These are phyloP conservation scores for Meripilus lineatus DNA, from an alignment of 1,284 basidiomycete species.

Conservation along the genomic window DNA sequence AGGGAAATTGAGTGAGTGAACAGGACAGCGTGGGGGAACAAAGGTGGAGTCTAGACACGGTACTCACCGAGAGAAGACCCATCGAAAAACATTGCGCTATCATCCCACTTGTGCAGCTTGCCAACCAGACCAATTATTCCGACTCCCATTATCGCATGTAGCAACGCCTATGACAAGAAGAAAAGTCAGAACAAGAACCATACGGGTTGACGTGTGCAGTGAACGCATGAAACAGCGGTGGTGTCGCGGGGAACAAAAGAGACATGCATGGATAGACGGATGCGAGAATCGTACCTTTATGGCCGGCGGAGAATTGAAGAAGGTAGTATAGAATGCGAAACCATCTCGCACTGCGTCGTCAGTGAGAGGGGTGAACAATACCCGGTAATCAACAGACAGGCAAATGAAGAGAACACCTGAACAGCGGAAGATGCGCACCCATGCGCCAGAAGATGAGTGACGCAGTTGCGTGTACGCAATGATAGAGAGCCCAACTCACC, in stretches of 20 bases:
- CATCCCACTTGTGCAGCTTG: conserved; percentile 83
- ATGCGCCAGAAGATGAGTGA: neutral
- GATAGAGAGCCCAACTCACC: conserved; percentile 20
- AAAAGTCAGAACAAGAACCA: conserved; percentile 2
- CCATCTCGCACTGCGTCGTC: conserved; percentile 67
- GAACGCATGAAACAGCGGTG: too few relatives aligned
- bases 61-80: conserved; percentile 73
- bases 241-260: neutral
- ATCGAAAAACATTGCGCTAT: conserved; percentile 90
- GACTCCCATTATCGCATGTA: conserved; percentile 78
- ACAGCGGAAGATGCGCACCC: neutral
- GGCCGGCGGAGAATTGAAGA: conserved; percentile 85
- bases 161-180: conserved; percentile 52
- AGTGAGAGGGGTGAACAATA: conserved; percentile 65
- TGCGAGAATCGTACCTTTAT: conserved; percentile 61
- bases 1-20: conserved; percentile 1
- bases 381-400: conserved; percentile 79
- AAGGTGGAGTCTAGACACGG: neutral
- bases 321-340: conserved; percentile 84
- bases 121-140: conserved; percentile 68
- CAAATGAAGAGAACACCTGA: conserved; percentile 85
- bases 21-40: conserved; percentile 4
- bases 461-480: conserved; percentile 7
- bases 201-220: neutral
- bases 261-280: neutral